These are phyloP conservation scores for Ceratocystis huliohia DNA, from an alignment of 2,329 filamentous ascomycete genomes.

Conservation along the genomic window DNA sequence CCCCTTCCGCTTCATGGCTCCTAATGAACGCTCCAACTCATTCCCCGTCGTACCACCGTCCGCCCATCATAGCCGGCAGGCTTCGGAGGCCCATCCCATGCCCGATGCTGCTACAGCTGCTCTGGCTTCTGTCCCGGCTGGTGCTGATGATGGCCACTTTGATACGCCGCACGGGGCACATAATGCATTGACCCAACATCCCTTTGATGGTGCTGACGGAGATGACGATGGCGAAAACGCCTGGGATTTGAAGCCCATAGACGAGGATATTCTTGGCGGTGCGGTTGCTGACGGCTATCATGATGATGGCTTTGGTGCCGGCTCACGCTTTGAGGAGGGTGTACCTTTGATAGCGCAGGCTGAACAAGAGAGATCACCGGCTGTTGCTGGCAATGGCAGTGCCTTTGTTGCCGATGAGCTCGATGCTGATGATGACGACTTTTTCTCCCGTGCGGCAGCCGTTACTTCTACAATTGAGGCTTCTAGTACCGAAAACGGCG, in stretches of 20 bases:
- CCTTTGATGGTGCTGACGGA: conserved; percentile 1
- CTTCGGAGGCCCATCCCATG: conserved; percentile 6
- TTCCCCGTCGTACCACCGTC: conserved; percentile 43
- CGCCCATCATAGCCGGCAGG: conserved; percentile 8
- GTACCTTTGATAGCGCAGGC: conserved; percentile 43
- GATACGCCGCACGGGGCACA: conserved; percentile 20
- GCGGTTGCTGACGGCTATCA: conserved; percentile 29
- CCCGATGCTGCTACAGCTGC: conserved; percentile 12
- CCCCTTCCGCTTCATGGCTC: conserved; percentile 47
- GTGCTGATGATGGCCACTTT: conserved; percentile 9
- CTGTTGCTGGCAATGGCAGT: conserved; percentile 19
- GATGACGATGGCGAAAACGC: conserved; percentile 10
- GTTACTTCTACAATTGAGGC: conserved; percentile 25
- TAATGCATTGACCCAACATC: neutral
- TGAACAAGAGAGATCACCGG: too few species aligned
- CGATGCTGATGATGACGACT: conserved; percentile 36
- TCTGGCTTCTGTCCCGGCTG: neutral
- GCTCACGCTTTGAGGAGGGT: conserved; percentile 57
- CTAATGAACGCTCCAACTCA: conserved; percentile 47
- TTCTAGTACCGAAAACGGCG: conserved; percentile 28
- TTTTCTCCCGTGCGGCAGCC: conserved; percentile 36
- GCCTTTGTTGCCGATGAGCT: conserved; percentile 1
- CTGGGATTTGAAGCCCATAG: conserved; percentile 14
- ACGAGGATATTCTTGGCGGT: conserved; percentile 29
- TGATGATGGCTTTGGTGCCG: conserved; percentile 32